Percentiles rank a stretch among this genome's conserved stretches.
Evolutionary conservation across 495 filamentous ascomycete species (phyloP).

Genomic region (Aspergillus bertholletiae): DNA sequence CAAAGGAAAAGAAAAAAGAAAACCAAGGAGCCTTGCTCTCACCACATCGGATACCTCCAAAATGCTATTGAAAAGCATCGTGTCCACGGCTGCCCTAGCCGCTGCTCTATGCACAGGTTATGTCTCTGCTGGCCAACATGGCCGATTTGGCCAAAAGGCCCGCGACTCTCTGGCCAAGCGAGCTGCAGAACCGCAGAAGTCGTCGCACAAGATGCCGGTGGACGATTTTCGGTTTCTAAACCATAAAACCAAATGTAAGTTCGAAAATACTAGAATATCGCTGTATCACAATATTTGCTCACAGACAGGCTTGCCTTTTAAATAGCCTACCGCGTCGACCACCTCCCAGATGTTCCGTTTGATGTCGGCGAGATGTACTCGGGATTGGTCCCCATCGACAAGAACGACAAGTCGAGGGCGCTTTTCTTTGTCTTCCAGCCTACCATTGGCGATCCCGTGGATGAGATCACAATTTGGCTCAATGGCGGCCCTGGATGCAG

Average conservation of each 20-base stretch:
- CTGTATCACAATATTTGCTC: too few relatives aligned
- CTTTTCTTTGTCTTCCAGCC: slow-evolving; percentile 54
- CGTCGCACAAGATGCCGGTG: slow-evolving; percentile 9
- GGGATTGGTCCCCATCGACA: slow-evolving; percentile 66
- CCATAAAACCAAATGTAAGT: slow-evolving; percentile 33
- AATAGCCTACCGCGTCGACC: slow-evolving; percentile 62
- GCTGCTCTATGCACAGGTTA: slow-evolving; percentile 24
- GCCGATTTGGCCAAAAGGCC: slow-evolving; percentile 53
- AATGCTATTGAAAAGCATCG: slow-evolving; percentile 8
- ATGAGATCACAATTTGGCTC: slow-evolving; percentile 72
- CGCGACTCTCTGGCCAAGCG: slow-evolving; percentile 84
- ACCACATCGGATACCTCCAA: too few relatives aligned
- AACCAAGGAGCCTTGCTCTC: too few relatives aligned
- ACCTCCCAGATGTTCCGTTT: slow-evolving; percentile 68
- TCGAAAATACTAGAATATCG: background rate
- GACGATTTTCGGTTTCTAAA: slow-evolving; percentile 37
- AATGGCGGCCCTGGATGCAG: slow-evolving; percentile 70
- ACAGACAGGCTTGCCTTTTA: background rate
- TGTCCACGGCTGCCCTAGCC: slow-evolving; percentile 27
- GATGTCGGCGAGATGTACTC: slow-evolving; percentile 76
- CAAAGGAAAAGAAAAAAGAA: too few relatives aligned
- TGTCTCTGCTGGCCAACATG: slow-evolving; percentile 25
- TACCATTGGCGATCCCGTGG: slow-evolving; percentile 43
- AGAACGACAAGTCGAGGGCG: slow-evolving; percentile 43
- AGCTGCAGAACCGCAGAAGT: slow-evolving; percentile 51